Evolutionary conservation across 306 rosid genomes (phyloP), one percentile per base, ranked within the genome.

Genomic region (Cucurbita ficifolia): DNA sequence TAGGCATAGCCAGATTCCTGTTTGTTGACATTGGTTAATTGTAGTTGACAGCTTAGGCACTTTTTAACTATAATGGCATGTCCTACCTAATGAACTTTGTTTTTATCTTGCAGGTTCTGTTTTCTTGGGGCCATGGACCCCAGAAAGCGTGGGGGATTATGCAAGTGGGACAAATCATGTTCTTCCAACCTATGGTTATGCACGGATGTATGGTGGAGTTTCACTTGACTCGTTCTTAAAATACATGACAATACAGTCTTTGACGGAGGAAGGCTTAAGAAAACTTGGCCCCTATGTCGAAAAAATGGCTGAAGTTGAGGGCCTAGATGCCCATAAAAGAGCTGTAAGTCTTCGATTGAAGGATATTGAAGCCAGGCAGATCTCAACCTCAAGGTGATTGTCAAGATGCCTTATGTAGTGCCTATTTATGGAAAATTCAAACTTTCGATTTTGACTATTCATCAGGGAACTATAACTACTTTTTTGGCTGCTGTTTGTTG

Each of bases 91-190:
- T 69, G 7, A 69, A 69, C 61, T 49, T 52, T 58, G 75, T 64
- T 67, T 53, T 45, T 74, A 11, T 19, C 55, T 2, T 57, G 78
- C 87, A 94, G 99, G 99, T 67, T 94, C 97, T 42, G 97, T 94
- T 69, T 91, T 91, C 77, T 73, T 94, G 73, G 99, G 99, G 76
- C 90, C 81, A 9, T 94, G 99, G 99, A 94, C 99, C 2, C 99
- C 99, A 0, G 97, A 91, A 84, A 94, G 99, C 60, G 97, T 94
- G 24, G 96, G 99, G 78, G 99, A 94, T 72, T 94, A 94, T 53
- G 99, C 99, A 14, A 94, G 99, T 61, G 99, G 99, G 53, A 94
- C 99, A 21, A 94, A 91, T 83, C 99, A 94, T 33, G 99, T 94
- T 83, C 99, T 94, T 82, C 99, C 99, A 21, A 91, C 99, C 6